A percentile compares a stretch with the other conserved stretches of the same genome.
phyloP scores from a whole-genome alignment of 2,329 filamentous ascomycete genomes.

The Cladophialophora immunda region DNA sequence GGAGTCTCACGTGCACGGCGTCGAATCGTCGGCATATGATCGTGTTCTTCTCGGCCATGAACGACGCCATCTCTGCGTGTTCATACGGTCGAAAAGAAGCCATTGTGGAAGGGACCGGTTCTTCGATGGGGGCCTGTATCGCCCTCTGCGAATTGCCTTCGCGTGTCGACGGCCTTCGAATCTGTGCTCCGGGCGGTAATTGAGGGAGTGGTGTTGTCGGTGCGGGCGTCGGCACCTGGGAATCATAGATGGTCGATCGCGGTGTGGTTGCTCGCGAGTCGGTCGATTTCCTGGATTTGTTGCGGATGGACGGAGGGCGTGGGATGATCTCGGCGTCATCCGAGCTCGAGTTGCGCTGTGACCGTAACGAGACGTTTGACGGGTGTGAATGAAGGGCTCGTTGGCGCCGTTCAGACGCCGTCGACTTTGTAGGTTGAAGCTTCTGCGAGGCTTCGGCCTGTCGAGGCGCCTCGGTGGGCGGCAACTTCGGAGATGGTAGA shows the following conservation, averaged over 20 bases:
- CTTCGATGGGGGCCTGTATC: slow-evolving; percentile 17
- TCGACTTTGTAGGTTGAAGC: slow-evolving; percentile 33
- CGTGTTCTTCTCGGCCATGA: slow-evolving; percentile 39
- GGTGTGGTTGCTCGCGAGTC: slow-evolving; percentile 35
- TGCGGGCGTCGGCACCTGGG: slow-evolving; percentile 34
- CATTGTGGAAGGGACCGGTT: slow-evolving; percentile 19
- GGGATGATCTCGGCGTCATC: slow-evolving; percentile 34
- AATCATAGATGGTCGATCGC: slow-evolving; percentile 35
- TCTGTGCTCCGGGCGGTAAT: slow-evolving; percentile 31
- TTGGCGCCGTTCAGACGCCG: slow-evolving; percentile 37
- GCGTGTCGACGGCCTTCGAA: slow-evolving; percentile 30
- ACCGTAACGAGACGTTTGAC: slow-evolving; percentile 34
- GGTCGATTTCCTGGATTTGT: slow-evolving; percentile 35
- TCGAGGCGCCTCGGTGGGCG: slow-evolving; percentile 26
- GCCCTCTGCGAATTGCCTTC: slow-evolving; percentile 17
- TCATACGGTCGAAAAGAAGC: slow-evolving; percentile 25
- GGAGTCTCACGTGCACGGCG: slow-evolving; percentile 44
- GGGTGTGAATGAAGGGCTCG: slow-evolving; percentile 40
- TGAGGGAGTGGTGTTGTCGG: slow-evolving; percentile 37
- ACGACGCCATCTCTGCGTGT: slow-evolving; percentile 37
- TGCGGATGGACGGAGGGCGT: slow-evolving; percentile 26
- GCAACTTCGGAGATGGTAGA: slow-evolving; percentile 24
- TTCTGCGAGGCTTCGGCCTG: slow-evolving; percentile 24
- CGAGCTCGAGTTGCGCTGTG: slow-evolving; percentile 30
- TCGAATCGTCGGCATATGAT: slow-evolving; percentile 48